Base-by-base conservation (phyloP, 805 yeast genomes). In the Saturnispora besseyi region DNA sequence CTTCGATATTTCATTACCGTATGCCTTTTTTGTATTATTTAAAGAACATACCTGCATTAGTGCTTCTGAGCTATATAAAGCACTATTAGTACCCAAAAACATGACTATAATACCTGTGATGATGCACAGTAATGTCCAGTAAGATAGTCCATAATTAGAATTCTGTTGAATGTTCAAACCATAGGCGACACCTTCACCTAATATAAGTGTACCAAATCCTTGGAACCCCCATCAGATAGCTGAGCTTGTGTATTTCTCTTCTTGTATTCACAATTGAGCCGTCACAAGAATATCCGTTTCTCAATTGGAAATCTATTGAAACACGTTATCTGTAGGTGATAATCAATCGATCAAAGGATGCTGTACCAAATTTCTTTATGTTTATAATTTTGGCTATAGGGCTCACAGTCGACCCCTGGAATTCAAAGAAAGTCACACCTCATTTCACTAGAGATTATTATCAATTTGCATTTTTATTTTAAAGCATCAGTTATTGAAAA, bases 1-100 rank as follows among this genome's bases (percentile, higher is more conserved):
- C 34, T 64, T 62, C 7, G 61, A 59, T 53, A 70, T 58, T 6
- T 61, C 57, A 43, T 62, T 59, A 33, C 61, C 63, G 44, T 60
- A 55, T 36, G 66, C 57, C 56, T 68, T 73, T 51, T 74, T 75
- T 24, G 60, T 64, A 36, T 65, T 67, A 37, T 58, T 61, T 38
- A 67, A 59, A 42, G 64, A 69, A 55, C 68, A 64, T 4, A 70
- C 70, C 33, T 56, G 48, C 36, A 63, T 57, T 40, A 68, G 70
- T 42, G 58, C 56, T 52, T 64, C 64, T n/a, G 73, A 71, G 21
- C 67, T 51, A 37, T 59, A 56, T 42, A 62, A 51, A 22, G 56
- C 42, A 45, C 69, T 58, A 22, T 59, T 41, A 29, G 62, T 41
- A 5, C 74, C 72, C 44, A 64, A 56, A 22, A 59, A 61, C 21